Base-by-base conservation (phyloP, 1,284 basidiomycete genomes). In the Puccinia brachypodii region DNA sequence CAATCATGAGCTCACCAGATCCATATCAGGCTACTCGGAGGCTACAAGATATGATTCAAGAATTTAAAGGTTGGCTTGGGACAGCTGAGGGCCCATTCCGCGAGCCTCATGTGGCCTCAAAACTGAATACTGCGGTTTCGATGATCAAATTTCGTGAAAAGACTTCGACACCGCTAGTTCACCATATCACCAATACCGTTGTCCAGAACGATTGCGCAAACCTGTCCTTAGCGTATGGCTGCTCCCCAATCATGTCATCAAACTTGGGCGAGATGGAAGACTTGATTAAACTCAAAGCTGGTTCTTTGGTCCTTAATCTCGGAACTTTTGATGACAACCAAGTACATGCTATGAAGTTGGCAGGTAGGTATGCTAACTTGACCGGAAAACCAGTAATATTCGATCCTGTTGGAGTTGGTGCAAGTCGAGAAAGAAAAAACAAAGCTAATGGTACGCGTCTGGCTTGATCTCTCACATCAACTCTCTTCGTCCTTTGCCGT, bases 331-430 rank as follows among this genome's bases (percentile, higher is more conserved):
- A 87, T 4, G 88, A 88, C 62, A 89, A 92, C 74, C 85, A 86
- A 50, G 83, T 86, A 6, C 89, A 91, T 62, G 92, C 93, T 31
- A 96, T 97, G 93, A 87, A 92, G n/a, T 89, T 90, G 9, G 94
- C 93, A 0, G 94, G 94, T 88, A 84, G 83, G 84, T 88, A 89
- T 82, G 93, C 93, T 11, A 96, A 96, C 85, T 85, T 89, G 53
- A 90, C 90, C 80, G 88, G 89, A 83, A 95, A 93, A 85, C 95
- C 95, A 1, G 87, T 98, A 3, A 89, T 98, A 0, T 94, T 97
- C 83, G 96, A 98, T 86, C 96, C 96, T 0, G 96, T 98, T 4
- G 96, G 95, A 3, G 90, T 96, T 0, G 95, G 95, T 7, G 95
- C 96, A 0, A 94, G 93, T 3, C 84, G 87, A 0, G 94, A 91